A percentile compares a stretch with the other conserved stretches of the same genome.
These are phyloP conservation scores for Leptomonas pyrrhocoris DNA, from an alignment of 208 protist species.

Conservation along the genomic window DNA sequence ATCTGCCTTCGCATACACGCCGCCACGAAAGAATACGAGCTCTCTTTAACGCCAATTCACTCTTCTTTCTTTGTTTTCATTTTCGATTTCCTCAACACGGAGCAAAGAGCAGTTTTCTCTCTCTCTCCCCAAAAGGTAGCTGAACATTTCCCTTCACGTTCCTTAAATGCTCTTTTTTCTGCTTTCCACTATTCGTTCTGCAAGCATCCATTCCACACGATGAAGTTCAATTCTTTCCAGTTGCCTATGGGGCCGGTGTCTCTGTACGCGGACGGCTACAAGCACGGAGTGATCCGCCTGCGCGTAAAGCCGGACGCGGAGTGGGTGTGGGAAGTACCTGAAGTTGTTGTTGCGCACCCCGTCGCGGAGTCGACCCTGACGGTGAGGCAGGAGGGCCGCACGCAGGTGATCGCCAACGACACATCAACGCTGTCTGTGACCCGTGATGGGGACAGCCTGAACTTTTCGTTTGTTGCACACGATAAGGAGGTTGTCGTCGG, in stretches of 20 bases:
- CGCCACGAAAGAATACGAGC: no score
- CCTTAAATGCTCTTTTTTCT: background rate
- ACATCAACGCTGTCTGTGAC: slow-evolving; percentile 8
- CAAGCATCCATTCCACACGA: background rate
- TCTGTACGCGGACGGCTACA: slow-evolving; percentile 14
- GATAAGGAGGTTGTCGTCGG: slow-evolving; percentile 1
- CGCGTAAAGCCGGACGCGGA: slow-evolving; percentile 18
- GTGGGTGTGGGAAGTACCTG: slow-evolving; percentile 21
- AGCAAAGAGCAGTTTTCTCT: no score
- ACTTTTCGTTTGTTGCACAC: slow-evolving; percentile 4
- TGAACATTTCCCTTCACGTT: no score
- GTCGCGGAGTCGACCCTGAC: slow-evolving; percentile 9
- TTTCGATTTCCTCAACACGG: no score
- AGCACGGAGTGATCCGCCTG: slow-evolving; percentile 12
- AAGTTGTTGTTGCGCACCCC: slow-evolving; percentile 12
- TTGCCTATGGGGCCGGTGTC: slow-evolving; percentile 9
- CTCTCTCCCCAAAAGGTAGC: no score
- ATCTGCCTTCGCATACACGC: no score
- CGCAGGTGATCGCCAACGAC: slow-evolving; percentile 9
- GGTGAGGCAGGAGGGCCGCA: background rate
- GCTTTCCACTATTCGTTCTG: no score
- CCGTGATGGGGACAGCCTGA: slow-evolving; percentile 1
- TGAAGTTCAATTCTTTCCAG: slow-evolving; percentile 11
- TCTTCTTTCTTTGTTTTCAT: no score
- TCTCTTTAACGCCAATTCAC: no score